phyloP scores from a whole-genome alignment of 2,329 filamentous ascomycete species.

The Scedosporium minutisporum region DNA sequence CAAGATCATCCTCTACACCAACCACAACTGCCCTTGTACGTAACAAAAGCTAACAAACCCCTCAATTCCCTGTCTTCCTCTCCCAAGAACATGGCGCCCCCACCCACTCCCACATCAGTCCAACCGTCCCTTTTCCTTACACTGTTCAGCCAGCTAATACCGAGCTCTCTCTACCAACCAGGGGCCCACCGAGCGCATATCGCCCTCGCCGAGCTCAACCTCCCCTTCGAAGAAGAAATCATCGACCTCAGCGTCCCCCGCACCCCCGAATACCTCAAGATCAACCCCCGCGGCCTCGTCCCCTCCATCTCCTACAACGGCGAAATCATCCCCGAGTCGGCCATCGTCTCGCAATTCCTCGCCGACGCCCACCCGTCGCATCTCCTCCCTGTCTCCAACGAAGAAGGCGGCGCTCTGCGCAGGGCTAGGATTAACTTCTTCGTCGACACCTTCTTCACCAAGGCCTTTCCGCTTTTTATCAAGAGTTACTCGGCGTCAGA shows the following conservation, averaged over 20 bases:
- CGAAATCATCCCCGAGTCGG: slow-evolving; percentile 64
- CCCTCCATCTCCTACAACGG: slow-evolving; percentile 58
- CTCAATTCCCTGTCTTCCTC: background rate
- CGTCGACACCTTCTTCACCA: slow-evolving; percentile 57
- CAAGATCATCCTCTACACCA: slow-evolving; percentile 61
- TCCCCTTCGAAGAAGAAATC: slow-evolving; percentile 60
- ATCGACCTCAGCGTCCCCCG: slow-evolving; percentile 63
- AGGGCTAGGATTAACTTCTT: slow-evolving; percentile 65
- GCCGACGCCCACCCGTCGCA: slow-evolving; percentile 61
- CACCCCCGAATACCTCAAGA: slow-evolving; percentile 61
- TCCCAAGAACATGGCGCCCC: background rate
- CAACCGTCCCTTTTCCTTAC: background rate
- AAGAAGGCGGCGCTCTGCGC: slow-evolving; percentile 42
- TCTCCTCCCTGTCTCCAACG: slow-evolving; percentile 47
- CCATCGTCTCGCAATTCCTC: slow-evolving; percentile 61
- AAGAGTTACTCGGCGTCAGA: slow-evolving; percentile 37
- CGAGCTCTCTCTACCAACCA: slow-evolving; percentile 13
- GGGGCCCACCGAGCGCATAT: slow-evolving; percentile 69
- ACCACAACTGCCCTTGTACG: slow-evolving; percentile 55
- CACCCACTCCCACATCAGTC: too few species aligned
- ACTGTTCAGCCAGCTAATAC: background rate
- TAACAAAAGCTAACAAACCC: background rate
- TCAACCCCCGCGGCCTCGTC: slow-evolving; percentile 74
- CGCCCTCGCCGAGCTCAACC: slow-evolving; percentile 52
- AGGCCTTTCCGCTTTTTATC: slow-evolving; percentile 41